These are phyloP conservation scores for Trichoderma sp. DNA, from an alignment of 2,329 filamentous ascomycete genomes.

Conservation along the genomic window DNA sequence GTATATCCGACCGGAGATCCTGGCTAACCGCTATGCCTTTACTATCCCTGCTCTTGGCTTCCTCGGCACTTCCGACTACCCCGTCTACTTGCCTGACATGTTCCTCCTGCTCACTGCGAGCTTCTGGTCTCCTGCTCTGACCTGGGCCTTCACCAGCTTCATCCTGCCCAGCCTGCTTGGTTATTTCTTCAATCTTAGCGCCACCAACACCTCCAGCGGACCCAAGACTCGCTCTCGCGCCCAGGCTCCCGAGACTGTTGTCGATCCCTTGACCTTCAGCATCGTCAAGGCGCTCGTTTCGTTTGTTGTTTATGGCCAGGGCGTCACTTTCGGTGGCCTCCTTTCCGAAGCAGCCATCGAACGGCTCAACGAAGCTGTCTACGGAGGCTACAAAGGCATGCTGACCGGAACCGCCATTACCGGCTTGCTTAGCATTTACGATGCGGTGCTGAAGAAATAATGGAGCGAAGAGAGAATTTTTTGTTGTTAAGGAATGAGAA, in stretches of 20 bases:
- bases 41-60: conserved; percentile 62
- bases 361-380: conserved; percentile 64
- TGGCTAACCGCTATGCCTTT: conserved; percentile 70
- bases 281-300: conserved; percentile 79
- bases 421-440: conserved; percentile 68
- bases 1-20: conserved; percentile 65
- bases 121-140: conserved; percentile 80
- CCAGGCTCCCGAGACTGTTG: conserved; percentile 50
- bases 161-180: conserved; percentile 68
- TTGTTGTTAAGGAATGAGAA: neutral
- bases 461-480: neutral
- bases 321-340: conserved; percentile 59
- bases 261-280: conserved; percentile 89
- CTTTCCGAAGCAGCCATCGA: conserved; percentile 58
- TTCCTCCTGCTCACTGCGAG: conserved; percentile 70
- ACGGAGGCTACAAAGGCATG: conserved; percentile 68
- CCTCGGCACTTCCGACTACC: conserved; percentile 55
- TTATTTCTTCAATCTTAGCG: conserved; percentile 88
- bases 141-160: conserved; percentile 73
- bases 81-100: conserved; percentile 73
- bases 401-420: conserved; percentile 67
- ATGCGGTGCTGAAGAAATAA: conserved; percentile 71
- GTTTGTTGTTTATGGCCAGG: conserved; percentile 75
- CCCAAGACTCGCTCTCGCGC: conserved; percentile 43
- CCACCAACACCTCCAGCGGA: conserved; percentile 42